These are phyloP conservation scores for Botryotinia calthae DNA, from an alignment of 2,329 filamentous ascomycete species.

Conservation along the genomic window DNA sequence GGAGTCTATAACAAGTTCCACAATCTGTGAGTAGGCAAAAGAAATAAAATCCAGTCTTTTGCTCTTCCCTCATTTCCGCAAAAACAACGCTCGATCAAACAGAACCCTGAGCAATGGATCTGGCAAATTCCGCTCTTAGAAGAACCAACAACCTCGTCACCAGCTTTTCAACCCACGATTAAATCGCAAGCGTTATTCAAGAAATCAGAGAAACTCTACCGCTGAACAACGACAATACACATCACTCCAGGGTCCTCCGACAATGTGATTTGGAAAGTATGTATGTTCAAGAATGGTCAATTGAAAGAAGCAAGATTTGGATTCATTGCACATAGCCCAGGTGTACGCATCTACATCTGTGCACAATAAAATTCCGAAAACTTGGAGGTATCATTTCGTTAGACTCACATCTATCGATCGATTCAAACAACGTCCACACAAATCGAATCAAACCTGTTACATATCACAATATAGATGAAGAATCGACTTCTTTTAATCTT, in stretches of 20 bases:
- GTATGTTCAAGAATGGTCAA: not conserved
- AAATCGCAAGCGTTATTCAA: accelerated
- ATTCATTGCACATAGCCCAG: not conserved
- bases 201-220: accelerated
- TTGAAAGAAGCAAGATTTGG: not conserved
- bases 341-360: not conserved
- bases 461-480: too few relatives aligned
- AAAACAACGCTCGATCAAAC: not conserved
- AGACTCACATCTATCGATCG: too few relatives aligned
- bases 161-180: not conserved
- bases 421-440: too few relatives aligned
- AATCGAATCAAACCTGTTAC: too few relatives aligned
- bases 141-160: not conserved
- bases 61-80: not conserved
- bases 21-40: not conserved
- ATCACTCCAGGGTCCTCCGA: not conserved
- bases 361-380: not conserved
- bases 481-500: too few relatives aligned
- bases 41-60: not conserved
- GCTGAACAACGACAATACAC: not conserved
- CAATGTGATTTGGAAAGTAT: not conserved
- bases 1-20: not conserved
- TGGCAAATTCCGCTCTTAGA: not conserved
- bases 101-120: too few relatives aligned
- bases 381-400: too few relatives aligned